A percentile compares a stretch with the other conserved stretches of the same genome.
Evolutionary conservation across 1,284 basidiomycete genomes (phyloP).

Genomic region (Moesziomyces globuligerus): DNA sequence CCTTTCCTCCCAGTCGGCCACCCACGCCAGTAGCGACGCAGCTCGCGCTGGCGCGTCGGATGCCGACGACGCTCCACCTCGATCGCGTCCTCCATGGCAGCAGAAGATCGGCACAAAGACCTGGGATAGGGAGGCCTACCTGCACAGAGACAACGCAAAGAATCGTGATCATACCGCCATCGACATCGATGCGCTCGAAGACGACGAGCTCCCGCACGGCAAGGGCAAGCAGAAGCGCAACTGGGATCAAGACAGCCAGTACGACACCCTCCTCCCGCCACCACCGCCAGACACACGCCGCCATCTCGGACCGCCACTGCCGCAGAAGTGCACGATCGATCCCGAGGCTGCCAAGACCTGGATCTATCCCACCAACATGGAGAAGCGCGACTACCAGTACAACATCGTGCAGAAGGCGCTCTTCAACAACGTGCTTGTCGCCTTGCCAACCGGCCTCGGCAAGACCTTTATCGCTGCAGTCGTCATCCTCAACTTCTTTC

Average conservation of each 20-base stretch:
- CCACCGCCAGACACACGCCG: constrained; percentile 10
- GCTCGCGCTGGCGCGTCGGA: neutral
- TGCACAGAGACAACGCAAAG: constrained; percentile 40
- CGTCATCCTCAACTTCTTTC: constrained; percentile 76
- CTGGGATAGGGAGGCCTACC: constrained; percentile 49
- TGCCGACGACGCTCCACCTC: neutral
- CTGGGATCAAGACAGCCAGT: constrained; percentile 31
- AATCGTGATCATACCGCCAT: constrained; percentile 21
- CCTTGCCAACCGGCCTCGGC: constrained; percentile 93
- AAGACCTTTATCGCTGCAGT: constrained; percentile 99
- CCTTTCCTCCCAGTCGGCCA: constrained; percentile 38
- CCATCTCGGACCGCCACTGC: constrained; percentile 16
- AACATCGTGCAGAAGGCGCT: constrained; percentile 89
- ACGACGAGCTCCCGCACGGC: constrained; percentile 4
- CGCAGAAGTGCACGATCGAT: constrained; percentile 72
- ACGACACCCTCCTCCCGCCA: constrained; percentile 9
- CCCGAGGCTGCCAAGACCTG: constrained; percentile 83
- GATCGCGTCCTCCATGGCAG: constrained; percentile 17
- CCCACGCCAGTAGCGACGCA: constrained; percentile 1
- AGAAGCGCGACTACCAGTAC: constrained; percentile 91
- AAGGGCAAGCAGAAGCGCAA: constrained; percentile 19
- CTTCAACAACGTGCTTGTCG: constrained; percentile 93
- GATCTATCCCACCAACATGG: constrained; percentile 90
- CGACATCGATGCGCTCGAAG: constrained; percentile 35
- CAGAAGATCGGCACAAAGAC: constrained; percentile 36